Percentiles rank a stretch among this genome's conserved stretches.
phyloP scores from a whole-genome alignment of 306 rosid genomes.

The Cucurbita argyrosperma region DNA sequence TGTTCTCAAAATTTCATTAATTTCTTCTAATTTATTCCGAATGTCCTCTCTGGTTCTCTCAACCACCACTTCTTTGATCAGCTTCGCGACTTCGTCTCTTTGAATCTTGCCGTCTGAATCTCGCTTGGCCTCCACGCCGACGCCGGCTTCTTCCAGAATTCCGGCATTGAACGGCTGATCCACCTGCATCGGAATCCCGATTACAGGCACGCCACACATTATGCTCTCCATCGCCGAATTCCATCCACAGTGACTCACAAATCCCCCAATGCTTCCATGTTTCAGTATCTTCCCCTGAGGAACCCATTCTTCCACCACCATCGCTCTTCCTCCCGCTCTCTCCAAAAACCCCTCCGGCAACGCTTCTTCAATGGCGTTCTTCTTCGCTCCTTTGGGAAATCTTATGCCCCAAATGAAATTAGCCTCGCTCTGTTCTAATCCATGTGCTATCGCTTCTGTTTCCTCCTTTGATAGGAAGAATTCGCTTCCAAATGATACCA shows the following conservation, averaged over 20 bases:
- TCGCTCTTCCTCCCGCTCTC: conserved; percentile 2
- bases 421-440: conserved; percentile 8
- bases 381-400: conserved; percentile 1
- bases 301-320: conserved; percentile 10
- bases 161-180: conserved; percentile 15
- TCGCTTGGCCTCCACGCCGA: conserved; percentile 12
- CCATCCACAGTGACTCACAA: conserved; percentile 29
- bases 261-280: conserved; percentile 13
- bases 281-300: conserved; percentile 13
- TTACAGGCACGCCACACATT: conserved; percentile 9
- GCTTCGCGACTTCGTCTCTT: not conserved
- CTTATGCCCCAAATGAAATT: conserved; percentile 15
- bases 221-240: conserved; percentile 19
- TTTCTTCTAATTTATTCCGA: conserved; percentile 1
- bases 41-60: not conserved
- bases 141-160: conserved; percentile 4
- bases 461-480: conserved; percentile 9
- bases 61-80: conserved; percentile 6
- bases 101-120: not conserved
- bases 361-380: not conserved
- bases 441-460: conserved; percentile 9
- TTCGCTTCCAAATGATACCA: conserved; percentile 20
- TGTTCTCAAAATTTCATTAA: not conserved
- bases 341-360: conserved; percentile 9
- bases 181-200: conserved; percentile 11